Percentiles rank a stretch among this genome's conserved stretches.
phyloP scores from a whole-genome alignment of 2,329 filamentous ascomycete genomes.

The Neonectria sp. region DNA sequence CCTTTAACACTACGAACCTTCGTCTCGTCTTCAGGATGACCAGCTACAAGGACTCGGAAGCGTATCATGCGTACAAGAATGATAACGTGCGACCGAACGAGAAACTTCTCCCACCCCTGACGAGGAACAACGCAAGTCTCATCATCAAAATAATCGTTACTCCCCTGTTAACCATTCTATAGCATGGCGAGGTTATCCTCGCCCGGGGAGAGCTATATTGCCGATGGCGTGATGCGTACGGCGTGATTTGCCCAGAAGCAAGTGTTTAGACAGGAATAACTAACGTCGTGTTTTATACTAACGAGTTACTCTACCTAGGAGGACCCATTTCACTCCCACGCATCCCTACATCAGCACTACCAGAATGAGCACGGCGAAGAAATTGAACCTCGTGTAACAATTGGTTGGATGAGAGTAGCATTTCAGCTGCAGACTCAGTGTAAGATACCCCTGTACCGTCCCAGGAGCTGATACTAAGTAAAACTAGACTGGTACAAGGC shows the following conservation, averaged over 20 bases:
- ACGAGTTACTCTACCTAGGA: not conserved
- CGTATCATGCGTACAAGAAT: not conserved
- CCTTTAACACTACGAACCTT: not conserved
- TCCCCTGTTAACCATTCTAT: not conserved
- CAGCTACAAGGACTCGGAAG: not conserved
- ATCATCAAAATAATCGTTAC: not conserved
- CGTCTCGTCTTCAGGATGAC: not conserved
- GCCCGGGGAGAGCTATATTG: not conserved
- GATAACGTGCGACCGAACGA: not conserved
- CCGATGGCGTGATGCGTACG: not conserved
- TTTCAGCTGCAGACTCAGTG: not conserved
- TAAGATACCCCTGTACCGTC: not conserved
- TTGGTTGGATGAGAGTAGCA: not conserved
- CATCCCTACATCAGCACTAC: not conserved
- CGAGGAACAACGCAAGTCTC: not conserved
- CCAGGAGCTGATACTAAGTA: not conserved
- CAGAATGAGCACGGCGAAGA: not conserved
- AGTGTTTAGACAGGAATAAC: not conserved
- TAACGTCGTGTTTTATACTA: not conserved
- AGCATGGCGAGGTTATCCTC: not conserved
- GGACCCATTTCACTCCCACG: not conserved
- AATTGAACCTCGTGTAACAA: not conserved
- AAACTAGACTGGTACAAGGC: not conserved
- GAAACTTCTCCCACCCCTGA: not conserved
- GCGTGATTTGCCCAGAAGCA: not conserved